Evolutionary conservation across 257 asterid genomes (phyloP).

Genomic region (Dorcoceras hygrometricum): DNA sequence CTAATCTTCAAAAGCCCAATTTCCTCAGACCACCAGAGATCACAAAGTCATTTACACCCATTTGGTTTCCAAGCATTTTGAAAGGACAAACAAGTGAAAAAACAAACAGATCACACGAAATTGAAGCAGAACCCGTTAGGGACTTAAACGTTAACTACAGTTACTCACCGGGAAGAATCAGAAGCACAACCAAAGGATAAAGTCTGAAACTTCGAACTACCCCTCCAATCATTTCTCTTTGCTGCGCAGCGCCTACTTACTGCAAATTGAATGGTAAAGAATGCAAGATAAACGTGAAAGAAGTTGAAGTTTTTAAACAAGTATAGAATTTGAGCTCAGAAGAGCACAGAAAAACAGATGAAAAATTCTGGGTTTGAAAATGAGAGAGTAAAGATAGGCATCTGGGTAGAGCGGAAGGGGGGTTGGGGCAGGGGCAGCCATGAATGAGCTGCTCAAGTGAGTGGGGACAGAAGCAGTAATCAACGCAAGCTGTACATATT

Average conservation of each 20-base stretch:
- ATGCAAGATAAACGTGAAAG: conserved; percentile 17
- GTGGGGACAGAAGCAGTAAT: conserved; percentile 72
- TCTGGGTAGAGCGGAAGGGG: conserved; percentile 25
- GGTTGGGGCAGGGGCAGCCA: conserved; percentile 68
- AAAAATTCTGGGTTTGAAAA: conserved; percentile 18
- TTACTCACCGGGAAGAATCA: conserved; percentile 54
- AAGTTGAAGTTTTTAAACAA: neutral
- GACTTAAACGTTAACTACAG: conserved; percentile 6
- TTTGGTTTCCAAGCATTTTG: conserved; percentile 13
- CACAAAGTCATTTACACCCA: conserved; percentile 22
- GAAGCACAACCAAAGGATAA: conserved; percentile 32
- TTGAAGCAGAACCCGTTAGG: conserved; percentile 17
- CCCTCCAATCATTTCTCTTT: conserved; percentile 45
- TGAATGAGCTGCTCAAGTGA: conserved; percentile 70
- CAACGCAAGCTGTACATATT: conserved; percentile 48
- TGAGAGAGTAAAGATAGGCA: conserved; percentile 32
- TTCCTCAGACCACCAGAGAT: conserved; percentile 20
- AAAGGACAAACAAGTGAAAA: conserved; percentile 18
- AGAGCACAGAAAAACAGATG: conserved; percentile 6
- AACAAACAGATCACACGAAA: conserved; percentile 27
- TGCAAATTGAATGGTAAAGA: conserved; percentile 24
- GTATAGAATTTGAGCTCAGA: conserved; percentile 21
- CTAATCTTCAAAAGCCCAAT: conserved; percentile 2
- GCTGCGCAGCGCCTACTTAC: conserved; percentile 25
- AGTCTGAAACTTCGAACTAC: conserved; percentile 35